Evolutionary conservation across 371 early-diverging fungal genomes (phyloP).

Genomic region (Capillidium rhysosporum): DNA sequence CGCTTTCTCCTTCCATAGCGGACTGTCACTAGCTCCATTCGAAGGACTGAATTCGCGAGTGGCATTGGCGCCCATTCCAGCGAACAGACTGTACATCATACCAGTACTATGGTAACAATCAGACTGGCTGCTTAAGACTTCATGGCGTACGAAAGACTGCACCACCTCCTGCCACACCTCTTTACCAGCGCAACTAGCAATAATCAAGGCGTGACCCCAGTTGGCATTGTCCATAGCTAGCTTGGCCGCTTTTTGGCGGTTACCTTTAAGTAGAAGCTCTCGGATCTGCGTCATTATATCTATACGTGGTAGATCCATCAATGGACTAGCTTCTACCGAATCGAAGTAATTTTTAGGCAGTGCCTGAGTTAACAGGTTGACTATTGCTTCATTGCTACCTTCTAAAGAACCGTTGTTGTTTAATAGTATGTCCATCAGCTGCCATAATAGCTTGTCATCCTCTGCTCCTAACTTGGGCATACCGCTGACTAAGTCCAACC

Average conservation of each 20-base stretch:
- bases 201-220: constrained; percentile 81
- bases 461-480: constrained; percentile 13
- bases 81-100: constrained; percentile 50
- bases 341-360: constrained; percentile 2
- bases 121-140: neutral
- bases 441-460: constrained; percentile 28
- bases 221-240: constrained; percentile 42
- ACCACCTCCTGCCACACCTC: constrained; percentile 69
- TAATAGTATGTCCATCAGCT: constrained; percentile 30
- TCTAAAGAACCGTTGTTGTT: constrained; percentile 35
- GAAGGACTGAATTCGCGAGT: neutral
- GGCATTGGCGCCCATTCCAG: constrained; percentile 33
- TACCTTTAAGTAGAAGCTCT: constrained; percentile 43
- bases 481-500: constrained; percentile 10
- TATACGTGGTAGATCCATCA: constrained; percentile 11
- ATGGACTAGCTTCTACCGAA: constrained; percentile 15
- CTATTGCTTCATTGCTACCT: constrained; percentile 29
- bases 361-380: constrained; percentile 19
- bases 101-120: constrained; percentile 30
- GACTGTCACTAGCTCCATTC: constrained; percentile 1
- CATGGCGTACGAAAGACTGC: constrained; percentile 32
- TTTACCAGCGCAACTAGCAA: constrained; percentile 67
- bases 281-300: constrained; percentile 12
- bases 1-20: constrained; percentile 41
- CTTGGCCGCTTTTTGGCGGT: constrained; percentile 51